A percentile compares a stretch with the other conserved stretches of the same genome.
phyloP scores from a whole-genome alignment of 139 green algal genomes.

The Diplosphaera chodatii region DNA sequence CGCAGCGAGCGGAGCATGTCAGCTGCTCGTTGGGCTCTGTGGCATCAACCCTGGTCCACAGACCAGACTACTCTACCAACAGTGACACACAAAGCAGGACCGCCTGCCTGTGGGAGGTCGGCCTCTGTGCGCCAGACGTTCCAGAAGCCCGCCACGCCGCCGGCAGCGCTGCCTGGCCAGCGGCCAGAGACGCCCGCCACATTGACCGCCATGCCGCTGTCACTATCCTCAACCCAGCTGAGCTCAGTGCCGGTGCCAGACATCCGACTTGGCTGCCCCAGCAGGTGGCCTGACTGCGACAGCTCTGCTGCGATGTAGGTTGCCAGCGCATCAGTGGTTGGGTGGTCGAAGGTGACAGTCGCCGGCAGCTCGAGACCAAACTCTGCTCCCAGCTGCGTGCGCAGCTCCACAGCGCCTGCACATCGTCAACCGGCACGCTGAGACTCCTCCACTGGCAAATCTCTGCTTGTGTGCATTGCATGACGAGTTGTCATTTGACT shows the following conservation, averaged over 20 bases:
- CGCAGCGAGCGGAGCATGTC: no score
- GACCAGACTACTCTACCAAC: no score
- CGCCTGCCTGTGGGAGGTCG: slow-evolving; percentile 2
- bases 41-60: no score
- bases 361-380: slow-evolving; percentile 43
- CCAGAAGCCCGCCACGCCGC: slow-evolving; percentile 2
- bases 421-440: no score
- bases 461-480: no score
- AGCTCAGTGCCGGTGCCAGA: not conserved
- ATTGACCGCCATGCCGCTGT: not conserved
- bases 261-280: not conserved
- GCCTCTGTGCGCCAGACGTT: not conserved
- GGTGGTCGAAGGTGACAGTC: slow-evolving; percentile 66
- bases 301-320: slow-evolving; percentile 11
- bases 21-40: no score
- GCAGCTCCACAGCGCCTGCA: slow-evolving; percentile 57
- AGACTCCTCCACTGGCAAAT: no score
- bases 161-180: not conserved
- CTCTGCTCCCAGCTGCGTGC: slow-evolving; percentile 31
- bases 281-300: not conserved
- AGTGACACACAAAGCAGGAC: no score
- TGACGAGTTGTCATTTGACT: no score
- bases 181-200: slow-evolving; percentile 1
- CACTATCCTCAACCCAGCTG: not conserved
- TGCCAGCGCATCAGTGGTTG: slow-evolving; percentile 25